Conservation (phyloP, 495 filamentous ascomycete genomes). For the Aspergillus kassunensis region DNA sequence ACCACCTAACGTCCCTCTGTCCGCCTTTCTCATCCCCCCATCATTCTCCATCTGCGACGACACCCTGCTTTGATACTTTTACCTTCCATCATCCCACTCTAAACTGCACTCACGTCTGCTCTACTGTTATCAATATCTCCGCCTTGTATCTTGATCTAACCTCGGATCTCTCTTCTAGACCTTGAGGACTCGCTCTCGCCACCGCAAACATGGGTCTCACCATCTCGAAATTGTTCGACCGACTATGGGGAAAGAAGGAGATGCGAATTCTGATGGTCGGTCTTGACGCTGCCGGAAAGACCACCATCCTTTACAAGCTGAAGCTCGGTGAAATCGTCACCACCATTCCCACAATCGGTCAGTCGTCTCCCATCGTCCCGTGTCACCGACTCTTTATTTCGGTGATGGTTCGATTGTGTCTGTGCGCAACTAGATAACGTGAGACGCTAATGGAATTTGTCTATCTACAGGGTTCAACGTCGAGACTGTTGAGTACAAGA, state of each 20-base stretch:
- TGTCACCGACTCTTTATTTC: not conserved
- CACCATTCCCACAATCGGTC: conserved; percentile 99
- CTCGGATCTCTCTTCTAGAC: conserved; percentile 23
- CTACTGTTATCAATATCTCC: not conserved
- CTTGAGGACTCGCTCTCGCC: conserved; percentile 28
- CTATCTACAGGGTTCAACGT: conserved; percentile 86
- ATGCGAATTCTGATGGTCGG: conserved; percentile 99
- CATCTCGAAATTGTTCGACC: conserved; percentile 89
- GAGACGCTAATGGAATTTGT: not conserved
- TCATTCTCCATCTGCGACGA: conserved; percentile 12
- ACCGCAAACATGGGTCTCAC: conserved; percentile 86
- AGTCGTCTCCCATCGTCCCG: conserved; percentile 36
- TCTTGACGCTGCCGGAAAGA: conserved; percentile 98
- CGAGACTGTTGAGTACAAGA: conserved; percentile 99
- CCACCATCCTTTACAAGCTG: conserved; percentile 99
- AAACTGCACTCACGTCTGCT: not conserved
- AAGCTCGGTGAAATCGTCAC: conserved; percentile 99
- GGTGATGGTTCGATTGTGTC: not conserved
- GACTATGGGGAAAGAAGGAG: conserved; percentile 98
- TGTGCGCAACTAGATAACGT: conserved; percentile 5
- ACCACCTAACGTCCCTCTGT: conserved; percentile 22
- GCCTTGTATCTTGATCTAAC: conserved; percentile 16
- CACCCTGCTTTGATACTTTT: conserved; percentile 5
- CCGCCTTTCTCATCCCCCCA: conserved; percentile 21
- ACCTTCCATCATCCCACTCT: conserved; percentile 6